Percentiles rank a stretch among this genome's conserved stretches.
Evolutionary conservation across 78 protist species (phyloP).

Genomic region (slime mould (Dictyostelium discoideum)): dicty_2.7 NC_007090.3:1950001-1950500

Average conservation of each 20-base stretch:
- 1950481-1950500: background rate
- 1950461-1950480: too few species aligned
- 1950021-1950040: constrained; percentile 88
- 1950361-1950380: too few species aligned
- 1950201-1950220: too few species aligned
- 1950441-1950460: too few species aligned
- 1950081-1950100: constrained; percentile 14
- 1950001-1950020: constrained; percentile 84
- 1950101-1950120: background rate
- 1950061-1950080: constrained; percentile 38
- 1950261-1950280: background rate
- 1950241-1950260: too few species aligned
- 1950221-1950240: background rate
- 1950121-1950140: background rate
- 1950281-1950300: too few species aligned
- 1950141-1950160: background rate
- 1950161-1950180: background rate
- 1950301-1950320: too few species aligned
- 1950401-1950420: too few species aligned
- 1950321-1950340: background rate
- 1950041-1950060: constrained; percentile 73
- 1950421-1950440: too few species aligned
- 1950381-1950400: too few species aligned
- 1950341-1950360: too few species aligned
- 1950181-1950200: too few species aligned